These are phyloP conservation scores for Aspergillus leporis DNA, from an alignment of 495 filamentous ascomycete species.

Conservation along the genomic window DNA sequence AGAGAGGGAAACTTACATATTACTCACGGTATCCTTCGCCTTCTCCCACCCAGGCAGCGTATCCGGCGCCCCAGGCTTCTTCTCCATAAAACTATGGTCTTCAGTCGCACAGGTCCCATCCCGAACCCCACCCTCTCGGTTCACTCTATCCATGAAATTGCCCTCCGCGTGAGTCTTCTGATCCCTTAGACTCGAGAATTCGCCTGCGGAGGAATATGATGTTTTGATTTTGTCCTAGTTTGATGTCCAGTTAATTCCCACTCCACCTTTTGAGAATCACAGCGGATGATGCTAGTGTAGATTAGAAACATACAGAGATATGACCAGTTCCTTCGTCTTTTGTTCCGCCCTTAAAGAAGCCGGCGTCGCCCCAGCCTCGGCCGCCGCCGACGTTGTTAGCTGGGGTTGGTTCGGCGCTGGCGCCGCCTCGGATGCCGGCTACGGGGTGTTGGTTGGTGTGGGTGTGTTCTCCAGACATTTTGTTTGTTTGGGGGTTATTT, in stretches of 20 bases:
- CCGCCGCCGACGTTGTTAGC: conserved; percentile 34
- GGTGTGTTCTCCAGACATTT: conserved; percentile 9
- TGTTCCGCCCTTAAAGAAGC: conserved; percentile 23
- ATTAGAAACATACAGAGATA: conserved; percentile 24
- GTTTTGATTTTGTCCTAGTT: conserved; percentile 28
- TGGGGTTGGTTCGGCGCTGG: conserved; percentile 30
- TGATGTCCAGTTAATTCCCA: too few species aligned
- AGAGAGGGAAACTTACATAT: conserved; percentile 26
- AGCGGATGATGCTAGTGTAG: too few species aligned
- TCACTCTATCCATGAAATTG: conserved; percentile 24
- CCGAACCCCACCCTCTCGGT: conserved; percentile 14
- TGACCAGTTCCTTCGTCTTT: conserved; percentile 27
- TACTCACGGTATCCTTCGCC: conserved; percentile 27
- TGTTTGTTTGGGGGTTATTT: conserved; percentile 1
- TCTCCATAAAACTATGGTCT: conserved; percentile 39
- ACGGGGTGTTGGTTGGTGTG: conserved; percentile 15
- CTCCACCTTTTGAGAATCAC: too few species aligned
- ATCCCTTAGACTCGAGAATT: conserved; percentile 30
- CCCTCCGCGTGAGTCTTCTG: conserved; percentile 35
- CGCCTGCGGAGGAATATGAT: conserved; percentile 15
- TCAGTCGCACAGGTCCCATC: conserved; percentile 32
- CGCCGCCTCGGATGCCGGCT: conserved; percentile 27
- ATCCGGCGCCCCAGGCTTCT: conserved; percentile 33
- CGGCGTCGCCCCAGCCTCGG: conserved; percentile 22
- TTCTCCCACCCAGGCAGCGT: conserved; percentile 37